Evolutionary conservation across 2,329 filamentous ascomycete species (phyloP).

Genomic region (Cladosporium colombiae): DNA sequence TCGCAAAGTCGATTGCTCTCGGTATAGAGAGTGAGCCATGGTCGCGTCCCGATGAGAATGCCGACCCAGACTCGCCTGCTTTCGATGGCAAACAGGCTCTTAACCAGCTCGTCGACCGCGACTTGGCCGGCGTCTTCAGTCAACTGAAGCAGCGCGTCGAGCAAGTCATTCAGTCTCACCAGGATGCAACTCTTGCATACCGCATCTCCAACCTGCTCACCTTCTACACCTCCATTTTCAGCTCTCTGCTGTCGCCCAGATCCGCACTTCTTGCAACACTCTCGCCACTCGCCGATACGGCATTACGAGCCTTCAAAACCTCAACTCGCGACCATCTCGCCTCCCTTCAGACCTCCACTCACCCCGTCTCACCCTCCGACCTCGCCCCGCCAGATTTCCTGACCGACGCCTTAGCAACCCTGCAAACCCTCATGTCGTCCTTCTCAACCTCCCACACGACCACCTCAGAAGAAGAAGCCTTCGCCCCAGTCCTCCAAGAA

Average conservation of each 20-base stretch:
- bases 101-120: conserved; percentile 81
- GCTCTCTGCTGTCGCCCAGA: conserved; percentile 70
- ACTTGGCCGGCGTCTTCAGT: conserved; percentile 76
- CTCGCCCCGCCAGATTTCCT: conserved; percentile 79
- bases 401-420: conserved; percentile 73
- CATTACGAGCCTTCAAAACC: conserved; percentile 77
- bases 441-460: conserved; percentile 76
- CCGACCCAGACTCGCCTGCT: conserved; percentile 39
- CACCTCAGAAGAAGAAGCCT: conserved; percentile 46
- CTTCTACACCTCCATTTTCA: conserved; percentile 87
- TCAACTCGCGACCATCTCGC: conserved; percentile 79
- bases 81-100: conserved; percentile 84
- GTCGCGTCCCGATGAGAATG: conserved; percentile 58
- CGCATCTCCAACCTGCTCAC: conserved; percentile 84
- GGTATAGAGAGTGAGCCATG: conserved; percentile 83
- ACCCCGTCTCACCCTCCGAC: conserved; percentile 68
- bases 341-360: conserved; percentile 67
- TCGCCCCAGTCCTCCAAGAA: conserved; percentile 73
- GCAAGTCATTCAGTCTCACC: conserved; percentile 88
- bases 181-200: conserved; percentile 85
- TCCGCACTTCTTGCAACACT: conserved; percentile 72
- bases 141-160: conserved; percentile 88
- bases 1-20: conserved; percentile 77
- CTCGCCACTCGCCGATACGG: conserved; percentile 68
- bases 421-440: conserved; percentile 78